Base-by-base conservation (phyloP, 2,329 filamentous ascomycete species). In the Pyrenophora graminea region DNA sequence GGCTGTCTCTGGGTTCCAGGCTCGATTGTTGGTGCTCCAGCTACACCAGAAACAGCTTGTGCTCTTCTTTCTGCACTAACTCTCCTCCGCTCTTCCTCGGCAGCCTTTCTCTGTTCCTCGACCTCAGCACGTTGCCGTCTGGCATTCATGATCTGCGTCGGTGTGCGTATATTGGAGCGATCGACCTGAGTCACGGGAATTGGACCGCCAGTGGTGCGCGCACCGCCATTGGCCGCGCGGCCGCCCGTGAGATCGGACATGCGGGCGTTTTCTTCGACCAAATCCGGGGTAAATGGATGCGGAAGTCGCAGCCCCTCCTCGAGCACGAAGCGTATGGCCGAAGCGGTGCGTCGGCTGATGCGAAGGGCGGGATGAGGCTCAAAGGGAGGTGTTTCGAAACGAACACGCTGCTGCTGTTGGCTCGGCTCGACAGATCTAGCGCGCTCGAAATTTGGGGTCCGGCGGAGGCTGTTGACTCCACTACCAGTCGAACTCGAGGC, bases 101-200 rank as follows among this genome's bases (percentile, higher is more conserved):
- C 76, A 53, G 78, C 76, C 62, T 83, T 81, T 61, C 82, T 79
- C 71, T 84, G 82, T 69, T 76, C 66, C 51, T 78, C 76, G 77
- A 76, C 70, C 50, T 70, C 76, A 61, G 85, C 90, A 56, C 92
- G 83, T 59, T 89, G 89, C 48, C 84, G 82, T 49, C 92, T 86
- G 70, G 92, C 87, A 73, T 90, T 86, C 92, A 97, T 96, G 66
- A 97, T 93, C 76, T 93, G 89, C 59, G 89, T 86, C 13, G 93
- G 93, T 31, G 91, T 92, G 61, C 88, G 85, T 54, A 97, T 89
- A 21, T 88, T 86, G 52, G 73, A 68, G 52, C 74, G 78, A 56
- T 75, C 74, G 51, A 82, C 27, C 9, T 30, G 27, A 7, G 27
- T 30, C 27, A 30, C 79, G n/a, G 81, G 79, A 15, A 81, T 79